Base-by-base conservation (phyloP, 2,329 filamentous ascomycete species). In the Neopestalotiopsis sp. region DNA sequence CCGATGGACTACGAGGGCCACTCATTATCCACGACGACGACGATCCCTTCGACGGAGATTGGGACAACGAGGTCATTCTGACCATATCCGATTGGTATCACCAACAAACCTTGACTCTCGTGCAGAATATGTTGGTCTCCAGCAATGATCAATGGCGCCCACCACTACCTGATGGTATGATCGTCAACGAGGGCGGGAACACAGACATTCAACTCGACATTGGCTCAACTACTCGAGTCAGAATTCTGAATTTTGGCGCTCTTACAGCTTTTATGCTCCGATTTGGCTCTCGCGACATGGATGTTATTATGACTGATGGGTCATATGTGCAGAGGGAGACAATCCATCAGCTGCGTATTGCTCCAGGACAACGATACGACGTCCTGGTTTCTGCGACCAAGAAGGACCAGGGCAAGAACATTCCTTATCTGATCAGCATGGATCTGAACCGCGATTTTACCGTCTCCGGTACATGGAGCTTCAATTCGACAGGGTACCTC, bases 1-100 rank as follows among this genome's bases (percentile, higher is more conserved):
- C 90, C 0, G 90, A 92, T 75, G 90, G 90, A n/a, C 82, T 91
- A 59, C 87, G 90, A 20, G 89, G 88, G 1, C 81, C 88, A 0
- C 74, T 92, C 57, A 87, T 92, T 67, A 83, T 92, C 13, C 84
- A 89, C 65, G 89, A 91, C 72, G 84, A 84, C 0, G 76, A 84
- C 0, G 82, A 87, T 34, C 88, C 88, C 1, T 89, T 87, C 73
- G 74, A 78, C 10, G 80, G 80, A 62, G 73, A 84, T 34, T 89
- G 87, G 69, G 88, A 91, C 59, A 85, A 89, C 61, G 89, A 92
- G 75, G 76, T 89, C 20, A 81, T 88, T 1, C 71, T 92, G n/a
- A 87, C 86, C 1, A 74, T 91, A 38, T 84, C 84, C 5, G 87
- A 89, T 72, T 88, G 87, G 85, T 85, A 85, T 68, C 81, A 84